Conservation (phyloP, 345 rosid species). For the Passiflora organensis region DNA sequence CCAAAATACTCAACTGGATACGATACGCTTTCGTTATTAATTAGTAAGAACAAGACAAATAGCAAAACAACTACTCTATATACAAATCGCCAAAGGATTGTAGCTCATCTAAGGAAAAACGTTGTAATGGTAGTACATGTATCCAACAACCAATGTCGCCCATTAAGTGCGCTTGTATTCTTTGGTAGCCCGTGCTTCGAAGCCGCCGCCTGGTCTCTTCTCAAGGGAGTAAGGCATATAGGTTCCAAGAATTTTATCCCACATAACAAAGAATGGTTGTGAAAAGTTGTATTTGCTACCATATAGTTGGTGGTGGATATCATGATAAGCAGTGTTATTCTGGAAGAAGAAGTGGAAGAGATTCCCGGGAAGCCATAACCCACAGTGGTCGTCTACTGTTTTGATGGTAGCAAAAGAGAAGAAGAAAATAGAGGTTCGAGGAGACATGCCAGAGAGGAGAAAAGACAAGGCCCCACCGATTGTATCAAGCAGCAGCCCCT, state of each 20-base stretch:
- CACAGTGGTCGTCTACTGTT: slow-evolving; percentile 63
- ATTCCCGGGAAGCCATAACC: slow-evolving; percentile 57
- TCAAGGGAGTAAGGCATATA: slow-evolving; percentile 49
- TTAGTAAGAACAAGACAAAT: not conserved
- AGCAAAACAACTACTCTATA: slow-evolving; percentile 10
- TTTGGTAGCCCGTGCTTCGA: slow-evolving; percentile 36
- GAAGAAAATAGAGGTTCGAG: slow-evolving; percentile 40
- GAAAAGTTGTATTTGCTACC: slow-evolving; percentile 63
- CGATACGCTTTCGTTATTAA: not conserved
- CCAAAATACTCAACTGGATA: no score
- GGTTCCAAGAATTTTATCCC: slow-evolving; percentile 68
- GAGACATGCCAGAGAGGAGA: slow-evolving; percentile 64
- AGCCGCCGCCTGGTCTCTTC: slow-evolving; percentile 53
- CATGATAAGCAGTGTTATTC: slow-evolving; percentile 68
- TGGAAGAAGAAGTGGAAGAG: slow-evolving; percentile 48
- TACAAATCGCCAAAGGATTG: slow-evolving; percentile 4
- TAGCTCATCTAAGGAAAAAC: not conserved
- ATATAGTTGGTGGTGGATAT: slow-evolving; percentile 62
- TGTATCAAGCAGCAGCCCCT: slow-evolving; percentile 60
- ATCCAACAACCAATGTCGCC: not conserved
- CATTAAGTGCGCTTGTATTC: slow-evolving; percentile 12
- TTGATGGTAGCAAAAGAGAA: slow-evolving; percentile 55
- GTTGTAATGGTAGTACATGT: not conserved
- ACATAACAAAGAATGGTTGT: slow-evolving; percentile 63
- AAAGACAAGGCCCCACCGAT: slow-evolving; percentile 58